These are phyloP conservation scores for Amanita brunnescens DNA, from an alignment of 768 basidiomycete species.

Conservation along the genomic window DNA sequence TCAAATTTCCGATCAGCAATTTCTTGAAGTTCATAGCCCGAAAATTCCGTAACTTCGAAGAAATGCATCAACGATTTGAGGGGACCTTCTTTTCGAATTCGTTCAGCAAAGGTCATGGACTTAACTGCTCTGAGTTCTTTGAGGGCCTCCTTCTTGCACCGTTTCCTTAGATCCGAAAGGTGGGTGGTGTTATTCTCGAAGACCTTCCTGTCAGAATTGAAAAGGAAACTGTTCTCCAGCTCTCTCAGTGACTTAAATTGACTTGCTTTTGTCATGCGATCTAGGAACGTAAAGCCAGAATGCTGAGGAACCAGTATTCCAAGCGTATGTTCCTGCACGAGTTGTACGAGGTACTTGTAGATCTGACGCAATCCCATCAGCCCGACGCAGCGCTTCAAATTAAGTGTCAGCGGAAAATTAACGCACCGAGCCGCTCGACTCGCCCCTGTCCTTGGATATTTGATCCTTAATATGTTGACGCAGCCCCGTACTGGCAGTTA, in stretches of 20 bases:
- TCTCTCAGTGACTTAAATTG: too few species aligned
- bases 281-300: conserved; percentile 4
- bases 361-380: too few species aligned
- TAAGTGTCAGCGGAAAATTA: too few species aligned
- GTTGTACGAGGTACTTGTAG: background rate
- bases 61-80: background rate
- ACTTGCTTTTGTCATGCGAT: conserved; percentile 3
- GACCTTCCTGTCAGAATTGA: too few species aligned
- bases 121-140: background rate
- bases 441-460: background rate
- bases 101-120: background rate
- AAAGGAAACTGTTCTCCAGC: background rate
- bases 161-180: background rate
- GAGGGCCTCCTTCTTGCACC: background rate
- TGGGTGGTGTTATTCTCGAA: background rate
- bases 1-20: conserved; percentile 10
- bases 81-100: background rate
- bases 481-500: conserved; percentile 9
- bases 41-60: background rate
- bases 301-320: background rate
- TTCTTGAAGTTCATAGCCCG: background rate
- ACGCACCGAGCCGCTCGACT: background rate
- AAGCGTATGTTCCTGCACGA: background rate
- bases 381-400: too few species aligned
- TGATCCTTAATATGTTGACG: conserved; percentile 4